Evolutionary conservation across 306 rosid genomes (phyloP).

Genomic region (Spatholobus suberectus): DNA sequence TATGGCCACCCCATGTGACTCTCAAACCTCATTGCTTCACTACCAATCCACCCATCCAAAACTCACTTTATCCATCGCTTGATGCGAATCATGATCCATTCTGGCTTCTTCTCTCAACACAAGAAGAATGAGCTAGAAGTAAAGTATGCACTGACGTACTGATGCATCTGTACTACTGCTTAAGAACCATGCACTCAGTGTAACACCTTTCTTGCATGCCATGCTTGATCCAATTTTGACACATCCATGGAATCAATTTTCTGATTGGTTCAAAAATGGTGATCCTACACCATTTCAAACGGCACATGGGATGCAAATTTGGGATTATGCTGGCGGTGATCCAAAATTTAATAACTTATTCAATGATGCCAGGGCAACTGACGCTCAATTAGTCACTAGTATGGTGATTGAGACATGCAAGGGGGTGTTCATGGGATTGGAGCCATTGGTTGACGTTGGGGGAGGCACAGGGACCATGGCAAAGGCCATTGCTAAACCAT

Average conservation of each 20-base stretch:
- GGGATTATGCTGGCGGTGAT: not conserved
- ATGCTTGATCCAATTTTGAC: not conserved
- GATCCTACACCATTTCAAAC: slow-evolving; percentile 17
- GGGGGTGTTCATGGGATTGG: not conserved
- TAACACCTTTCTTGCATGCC: not conserved
- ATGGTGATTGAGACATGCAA: slow-evolving; percentile 33
- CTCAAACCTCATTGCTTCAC: slow-evolving; percentile 36
- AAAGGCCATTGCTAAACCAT: slow-evolving; percentile 29
- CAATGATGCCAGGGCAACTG: slow-evolving; percentile 36
- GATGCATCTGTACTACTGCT: slow-evolving; percentile 22
- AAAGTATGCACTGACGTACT: not conserved
- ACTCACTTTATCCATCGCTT: not conserved
- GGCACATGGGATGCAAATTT: not conserved
- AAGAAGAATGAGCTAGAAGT: not conserved
- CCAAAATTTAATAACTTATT: not conserved
- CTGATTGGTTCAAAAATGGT: slow-evolving; percentile 26
- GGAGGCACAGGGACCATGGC: slow-evolving; percentile 43
- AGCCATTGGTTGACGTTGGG: slow-evolving; percentile 47
- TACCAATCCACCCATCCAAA: slow-evolving; percentile 36
- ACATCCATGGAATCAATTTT: slow-evolving; percentile 18
- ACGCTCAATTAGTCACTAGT: not conserved
- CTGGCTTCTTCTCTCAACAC: slow-evolving; percentile 18
- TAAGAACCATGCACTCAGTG: not conserved
- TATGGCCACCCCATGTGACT: slow-evolving; percentile 40
- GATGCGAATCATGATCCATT: slow-evolving; percentile 37